Evolutionary conservation across 176 grass and related monocot species (phyloP).

Genomic region (Leersia perrieri): DNA sequence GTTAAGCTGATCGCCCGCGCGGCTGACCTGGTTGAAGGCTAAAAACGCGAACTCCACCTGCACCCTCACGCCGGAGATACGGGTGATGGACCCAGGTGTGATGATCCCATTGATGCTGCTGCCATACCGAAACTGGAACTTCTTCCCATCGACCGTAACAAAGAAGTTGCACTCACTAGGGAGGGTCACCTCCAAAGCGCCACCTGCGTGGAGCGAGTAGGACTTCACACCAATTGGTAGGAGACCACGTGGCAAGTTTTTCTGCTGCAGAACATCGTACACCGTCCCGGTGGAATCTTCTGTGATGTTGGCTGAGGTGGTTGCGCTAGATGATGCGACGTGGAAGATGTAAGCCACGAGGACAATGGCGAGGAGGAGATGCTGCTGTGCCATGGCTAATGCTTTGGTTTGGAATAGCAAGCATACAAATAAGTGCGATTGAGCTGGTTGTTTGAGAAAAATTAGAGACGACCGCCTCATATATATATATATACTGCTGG

Average conservation of each 20-base stretch:
- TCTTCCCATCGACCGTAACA: background rate
- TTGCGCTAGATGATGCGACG: background rate
- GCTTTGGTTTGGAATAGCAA: no score
- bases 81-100: background rate
- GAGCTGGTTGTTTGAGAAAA: no score
- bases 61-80: background rate
- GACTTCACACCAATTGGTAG: background rate
- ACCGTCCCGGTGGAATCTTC: background rate
- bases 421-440: no score
- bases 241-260: background rate
- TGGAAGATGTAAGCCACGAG: background rate
- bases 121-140: background rate
- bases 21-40: background rate
- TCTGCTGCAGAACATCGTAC: background rate
- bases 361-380: background rate
- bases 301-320: background rate
- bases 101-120: background rate
- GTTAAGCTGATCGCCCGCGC: background rate
- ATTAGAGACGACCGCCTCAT: no score
- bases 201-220: background rate
- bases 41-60: background rate
- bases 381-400: background rate
- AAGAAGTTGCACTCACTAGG: background rate
- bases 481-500: no score
- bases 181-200: background rate